A percentile compares a stretch with the other conserved stretches of the same genome.
Evolutionary conservation across 2,329 filamentous ascomycete species (phyloP).

Genomic region (Aspergillus caelatus): DNA sequence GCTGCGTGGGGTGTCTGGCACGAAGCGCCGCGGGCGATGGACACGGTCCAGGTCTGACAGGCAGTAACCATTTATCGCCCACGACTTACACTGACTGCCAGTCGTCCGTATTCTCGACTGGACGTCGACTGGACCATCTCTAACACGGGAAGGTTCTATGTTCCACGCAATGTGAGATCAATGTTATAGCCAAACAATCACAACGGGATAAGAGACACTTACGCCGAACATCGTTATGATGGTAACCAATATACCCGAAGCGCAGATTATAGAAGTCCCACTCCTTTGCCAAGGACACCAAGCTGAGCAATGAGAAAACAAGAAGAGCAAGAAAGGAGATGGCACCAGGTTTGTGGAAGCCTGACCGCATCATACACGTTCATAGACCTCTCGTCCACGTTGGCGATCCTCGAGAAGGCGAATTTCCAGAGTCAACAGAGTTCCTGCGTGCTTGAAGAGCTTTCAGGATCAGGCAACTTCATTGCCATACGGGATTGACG

Average conservation of each 20-base stretch:
- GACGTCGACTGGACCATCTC: conserved; percentile 24
- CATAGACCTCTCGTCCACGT: conserved; percentile 14
- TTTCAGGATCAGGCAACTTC: conserved; percentile 11
- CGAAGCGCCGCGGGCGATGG: conserved; percentile 15
- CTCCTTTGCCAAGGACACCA: conserved; percentile 34
- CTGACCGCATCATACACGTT: conserved; percentile 37
- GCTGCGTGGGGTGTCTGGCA: conserved; percentile 17
- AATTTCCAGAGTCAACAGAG: conserved; percentile 8
- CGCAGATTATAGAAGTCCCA: conserved; percentile 33
- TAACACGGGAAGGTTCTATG: conserved; percentile 31
- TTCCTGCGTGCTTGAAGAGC: conserved; percentile 13
- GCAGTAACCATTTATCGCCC: conserved; percentile 15
- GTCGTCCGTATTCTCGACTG: conserved; percentile 19
- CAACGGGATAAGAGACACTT: conserved; percentile 18
- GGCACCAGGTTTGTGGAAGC: conserved; percentile 36
- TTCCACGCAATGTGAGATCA: conserved; percentile 1
- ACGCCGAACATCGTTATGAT: conserved; percentile 28
- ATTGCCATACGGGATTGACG: conserved; percentile 15
- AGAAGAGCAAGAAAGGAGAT: conserved; percentile 37
- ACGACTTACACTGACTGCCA: conserved; percentile 22
- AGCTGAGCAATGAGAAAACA: conserved; percentile 36
- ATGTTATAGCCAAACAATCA: neutral
- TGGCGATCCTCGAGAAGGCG: conserved; percentile 8
- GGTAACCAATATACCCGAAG: conserved; percentile 30
- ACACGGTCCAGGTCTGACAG: conserved; percentile 15